Base-by-base conservation (phyloP, 2,329 filamentous ascomycete species). In the Atkinsonella hypoxylon region DNA sequence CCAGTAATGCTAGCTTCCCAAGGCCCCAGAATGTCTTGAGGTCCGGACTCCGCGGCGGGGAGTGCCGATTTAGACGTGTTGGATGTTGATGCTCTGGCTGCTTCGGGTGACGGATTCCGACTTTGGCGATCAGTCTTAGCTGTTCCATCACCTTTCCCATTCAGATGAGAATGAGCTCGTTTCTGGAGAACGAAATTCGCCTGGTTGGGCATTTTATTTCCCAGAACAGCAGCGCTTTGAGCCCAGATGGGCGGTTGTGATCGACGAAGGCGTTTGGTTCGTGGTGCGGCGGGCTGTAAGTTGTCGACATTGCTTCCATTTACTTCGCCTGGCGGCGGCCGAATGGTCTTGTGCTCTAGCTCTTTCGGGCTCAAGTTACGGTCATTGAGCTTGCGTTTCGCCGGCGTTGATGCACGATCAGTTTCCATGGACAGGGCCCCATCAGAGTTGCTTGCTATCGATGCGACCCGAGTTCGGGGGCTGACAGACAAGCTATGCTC, bases 401-500 rank as follows among this genome's bases (percentile, higher is more conserved):
- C 65, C 13, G 67, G 67, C 12, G 68, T 69, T 22, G 63, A 62
- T 7, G 64, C 57, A 51, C 61, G 58, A 34, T 66, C 64, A 13
- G 54, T 54, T 31, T 66, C 62, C 39, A 61, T 55, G 11, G 26
- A 58, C 55, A 58, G 66, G 63, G 38, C 56, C 52, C 57, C 58
- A 47, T 70, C 68, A 43, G 67, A 59, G 58, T 65, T 73, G 61
- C 66, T 74, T 52, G 70, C 70, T 38, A 79, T 61, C 57, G 75
- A 79, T 39, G 74, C 69, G 15, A 83, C 70, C 55, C 78, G 74
- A 36, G 86, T 89, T 68, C 88, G 89, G 31, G 88, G 87, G 63
- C 86, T 91, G 47, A 91, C 80, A 61, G 85, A 90, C 49, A 85
- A 65, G 62, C 83, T 87, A 47, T 77, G 73, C 54, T 87, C 85